Evolutionary conservation across 1,284 basidiomycete species (phyloP), one percentile per base, ranked within the genome.

Genomic region (Moniliella sp.): DNA sequence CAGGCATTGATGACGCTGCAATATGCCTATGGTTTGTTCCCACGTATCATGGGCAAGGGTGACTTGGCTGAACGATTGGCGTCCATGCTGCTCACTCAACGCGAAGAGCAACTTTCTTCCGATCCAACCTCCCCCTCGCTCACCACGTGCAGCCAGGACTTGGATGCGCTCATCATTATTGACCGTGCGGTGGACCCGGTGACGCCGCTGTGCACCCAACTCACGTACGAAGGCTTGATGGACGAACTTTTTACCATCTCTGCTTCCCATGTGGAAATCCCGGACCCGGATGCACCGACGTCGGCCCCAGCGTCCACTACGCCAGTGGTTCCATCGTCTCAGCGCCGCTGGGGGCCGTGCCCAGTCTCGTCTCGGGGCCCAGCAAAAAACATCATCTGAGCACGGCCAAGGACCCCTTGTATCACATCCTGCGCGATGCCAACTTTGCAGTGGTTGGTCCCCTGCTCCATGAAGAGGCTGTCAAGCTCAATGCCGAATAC

Each of bases 181-280:
- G 91, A 99, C 59, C 72, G 91, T 31, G 71, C 75, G 27, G 74
- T 80, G n/a, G 91, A 97, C 58, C 78, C 93, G 74, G 75, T 91
- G 33, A 93, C 88, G 0, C 84, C 88, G 1, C 68, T 97, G 33
- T 73, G 88, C 28, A 97, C 88, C 1, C 88, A 97, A 54, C 66
- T 97, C 34, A 99, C 91, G 0, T 99, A 94, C 51, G 77, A 93
- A 58, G 91, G 91, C 11, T 73, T 99, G 27, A 69, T 94, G n/a
- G 88, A 97, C 51, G 91, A 97, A 58, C 66, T 83, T 26, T 28
- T 25, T 18, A 14, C 28, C 15, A 17, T 31, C 30, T 4, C 26
- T 11, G 15, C 10, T 13, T 11, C 14, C 30, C 11, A 19, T 11
- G 12, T 5, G 15, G 33, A 45, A 31, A 8, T 14, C 2, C 5